A percentile compares a stretch with the other conserved stretches of the same genome.
These are phyloP conservation scores for Fusarium anthophilum DNA, from an alignment of 2,329 filamentous ascomycete genomes.

Conservation along the genomic window DNA sequence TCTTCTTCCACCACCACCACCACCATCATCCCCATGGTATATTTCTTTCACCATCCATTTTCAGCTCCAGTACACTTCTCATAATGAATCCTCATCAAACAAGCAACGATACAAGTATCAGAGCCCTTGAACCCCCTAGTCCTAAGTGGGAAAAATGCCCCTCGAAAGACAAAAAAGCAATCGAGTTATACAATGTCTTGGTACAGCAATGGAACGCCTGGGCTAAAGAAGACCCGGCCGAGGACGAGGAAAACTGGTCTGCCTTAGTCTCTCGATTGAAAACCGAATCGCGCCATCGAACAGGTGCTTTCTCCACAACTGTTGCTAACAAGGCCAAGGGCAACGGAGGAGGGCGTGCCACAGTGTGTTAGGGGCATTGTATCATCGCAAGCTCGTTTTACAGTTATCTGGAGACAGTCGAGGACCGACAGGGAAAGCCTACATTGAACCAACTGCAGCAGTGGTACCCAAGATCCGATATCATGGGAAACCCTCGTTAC, in stretches of 20 bases:
- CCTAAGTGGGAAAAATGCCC: accelerated
- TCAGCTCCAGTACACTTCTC: not conserved
- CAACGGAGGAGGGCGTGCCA: not conserved
- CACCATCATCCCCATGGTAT: not conserved
- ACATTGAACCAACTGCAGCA: not conserved
- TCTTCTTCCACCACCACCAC: not conserved
- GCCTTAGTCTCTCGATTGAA: not conserved
- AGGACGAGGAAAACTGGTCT: not conserved
- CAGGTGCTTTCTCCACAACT: accelerated
- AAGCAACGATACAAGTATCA: not conserved
- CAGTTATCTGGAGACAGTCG: not conserved
- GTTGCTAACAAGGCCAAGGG: accelerated
- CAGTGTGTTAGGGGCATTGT: not conserved
- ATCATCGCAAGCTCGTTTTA: not conserved
- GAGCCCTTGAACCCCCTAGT: not conserved
- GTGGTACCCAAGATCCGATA: not conserved
- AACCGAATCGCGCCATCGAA: no score
- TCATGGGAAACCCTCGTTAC: not conserved
- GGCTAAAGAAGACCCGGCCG: not conserved
- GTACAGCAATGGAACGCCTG: not conserved
- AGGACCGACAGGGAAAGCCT: not conserved
- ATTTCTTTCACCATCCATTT: not conserved
- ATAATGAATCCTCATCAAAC: not conserved
- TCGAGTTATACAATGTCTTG: not conserved
- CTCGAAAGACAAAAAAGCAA: accelerated